Evolutionary conservation across 2,329 filamentous ascomycete genomes (phyloP).

Genomic region (Coniochaeta ligniaria): DNA sequence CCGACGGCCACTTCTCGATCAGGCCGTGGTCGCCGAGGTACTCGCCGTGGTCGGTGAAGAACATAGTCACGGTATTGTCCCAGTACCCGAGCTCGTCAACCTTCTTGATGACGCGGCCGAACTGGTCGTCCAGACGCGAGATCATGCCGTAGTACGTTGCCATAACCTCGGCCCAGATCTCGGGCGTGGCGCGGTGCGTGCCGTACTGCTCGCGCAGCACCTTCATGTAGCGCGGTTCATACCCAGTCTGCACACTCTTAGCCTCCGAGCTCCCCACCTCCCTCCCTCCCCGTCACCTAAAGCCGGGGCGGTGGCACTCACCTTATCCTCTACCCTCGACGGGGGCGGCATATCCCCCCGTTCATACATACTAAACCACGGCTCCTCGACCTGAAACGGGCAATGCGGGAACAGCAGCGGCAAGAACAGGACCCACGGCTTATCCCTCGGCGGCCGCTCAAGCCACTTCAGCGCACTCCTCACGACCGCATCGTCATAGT

Average conservation of each 20-base stretch:
- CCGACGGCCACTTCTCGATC: constrained; percentile 41
- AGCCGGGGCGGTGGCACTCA: neutral
- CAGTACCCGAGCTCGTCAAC: constrained; percentile 25
- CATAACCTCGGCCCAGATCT: constrained; percentile 34
- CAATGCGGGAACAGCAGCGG: constrained; percentile 36
- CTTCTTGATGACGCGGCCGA: constrained; percentile 28
- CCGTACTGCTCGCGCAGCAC: constrained; percentile 29
- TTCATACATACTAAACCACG: constrained; percentile 39
- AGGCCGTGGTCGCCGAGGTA: constrained; percentile 39
- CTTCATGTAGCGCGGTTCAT: constrained; percentile 34
- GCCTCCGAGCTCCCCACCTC: neutral
- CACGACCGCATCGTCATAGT: constrained; percentile 37
- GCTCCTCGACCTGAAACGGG: constrained; percentile 40
- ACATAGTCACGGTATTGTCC: constrained; percentile 32
- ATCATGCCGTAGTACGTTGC: constrained; percentile 42
- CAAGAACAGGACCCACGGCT: constrained; percentile 35
- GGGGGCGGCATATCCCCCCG: constrained; percentile 17
- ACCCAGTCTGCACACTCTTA: constrained; percentile 25
- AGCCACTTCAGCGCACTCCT: constrained; percentile 34
- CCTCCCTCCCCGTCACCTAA: no score
- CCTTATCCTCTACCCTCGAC: constrained; percentile 4
- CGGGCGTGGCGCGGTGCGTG: constrained; percentile 28
- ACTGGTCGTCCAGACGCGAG: constrained; percentile 35
- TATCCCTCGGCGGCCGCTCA: constrained; percentile 29
- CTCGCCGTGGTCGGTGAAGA: constrained; percentile 38